Evolutionary conservation across 495 filamentous ascomycete species (phyloP).

Genomic region (Ramalina intermedia): DNA sequence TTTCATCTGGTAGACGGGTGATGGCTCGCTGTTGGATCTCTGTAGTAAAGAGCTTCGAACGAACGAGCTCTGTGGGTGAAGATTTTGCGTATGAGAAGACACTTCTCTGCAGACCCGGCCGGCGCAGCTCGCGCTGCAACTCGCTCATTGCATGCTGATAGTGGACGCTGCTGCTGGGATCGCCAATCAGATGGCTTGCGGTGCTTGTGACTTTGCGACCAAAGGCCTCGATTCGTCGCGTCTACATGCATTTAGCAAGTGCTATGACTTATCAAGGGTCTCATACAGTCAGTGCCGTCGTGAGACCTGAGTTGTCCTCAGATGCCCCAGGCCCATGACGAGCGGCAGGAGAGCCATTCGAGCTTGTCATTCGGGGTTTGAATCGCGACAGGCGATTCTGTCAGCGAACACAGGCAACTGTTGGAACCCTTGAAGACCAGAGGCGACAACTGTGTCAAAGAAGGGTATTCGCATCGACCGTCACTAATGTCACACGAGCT

Average conservation of each 20-base stretch:
- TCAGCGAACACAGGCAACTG: too few relatives aligned
- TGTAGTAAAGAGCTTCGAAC: conserved; percentile 74
- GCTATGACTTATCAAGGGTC: not conserved
- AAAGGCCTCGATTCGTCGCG: conserved; percentile 82
- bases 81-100: conserved; percentile 82
- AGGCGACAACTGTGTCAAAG: too few relatives aligned
- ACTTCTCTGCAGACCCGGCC: conserved; percentile 69
- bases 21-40: conserved; percentile 94
- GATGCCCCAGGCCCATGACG: conserved; percentile 13
- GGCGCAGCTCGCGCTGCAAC: conserved; percentile 73
- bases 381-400: too few relatives aligned
- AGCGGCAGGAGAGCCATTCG: conserved; percentile 12
- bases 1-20: conserved; percentile 77
- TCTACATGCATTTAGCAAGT: conserved; percentile 34
- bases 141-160: conserved; percentile 82
- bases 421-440: too few relatives aligned
- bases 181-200: conserved; percentile 74
- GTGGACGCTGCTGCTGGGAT: conserved; percentile 41
- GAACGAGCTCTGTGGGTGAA: conserved; percentile 79
- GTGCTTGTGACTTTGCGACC: conserved; percentile 89
- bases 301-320: conserved; percentile 33
- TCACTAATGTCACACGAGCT: too few relatives aligned
- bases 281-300: conserved; percentile 38
- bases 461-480: too few relatives aligned
- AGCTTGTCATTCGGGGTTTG: conserved; percentile 11